Conservation (phyloP, 1,139 yeast species). For the Blastobotrys capitulatus region DNA sequence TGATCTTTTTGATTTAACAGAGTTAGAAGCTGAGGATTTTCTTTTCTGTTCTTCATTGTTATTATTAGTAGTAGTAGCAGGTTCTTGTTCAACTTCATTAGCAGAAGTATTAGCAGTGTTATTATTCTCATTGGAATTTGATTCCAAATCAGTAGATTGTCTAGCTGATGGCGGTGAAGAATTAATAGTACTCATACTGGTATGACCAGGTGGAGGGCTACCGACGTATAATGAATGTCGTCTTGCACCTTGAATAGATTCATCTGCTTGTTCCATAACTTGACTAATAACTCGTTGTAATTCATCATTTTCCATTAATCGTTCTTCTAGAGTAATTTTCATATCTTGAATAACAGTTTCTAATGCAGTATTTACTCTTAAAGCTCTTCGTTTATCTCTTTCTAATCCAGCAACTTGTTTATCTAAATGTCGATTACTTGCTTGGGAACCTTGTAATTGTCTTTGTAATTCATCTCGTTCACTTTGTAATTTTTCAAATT, state of each 20-base stretch:
- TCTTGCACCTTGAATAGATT: constrained; percentile 30
- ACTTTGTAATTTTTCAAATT: constrained; percentile 18
- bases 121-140: background rate
- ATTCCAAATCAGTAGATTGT: constrained; percentile 3
- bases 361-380: constrained; percentile 24
- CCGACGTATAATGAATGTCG: constrained; percentile 25
- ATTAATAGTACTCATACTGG: background rate
- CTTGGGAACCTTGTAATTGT: constrained; percentile 25
- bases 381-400: constrained; percentile 26
- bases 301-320: constrained; percentile 36
- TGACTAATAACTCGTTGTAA: constrained; percentile 29
- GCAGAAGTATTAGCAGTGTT: background rate
- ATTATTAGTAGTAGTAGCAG: background rate
- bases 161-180: background rate
- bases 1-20: background rate
- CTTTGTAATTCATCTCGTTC: constrained; percentile 28
- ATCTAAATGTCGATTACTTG: constrained; percentile 26
- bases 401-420: constrained; percentile 26
- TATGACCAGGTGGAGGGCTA: constrained; percentile 13
- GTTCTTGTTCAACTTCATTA: background rate
- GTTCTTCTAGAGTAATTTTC: constrained; percentile 34
- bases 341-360: constrained; percentile 32
- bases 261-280: constrained; percentile 34
- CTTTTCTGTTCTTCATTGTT: background rate
- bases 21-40: background rate